These are phyloP conservation scores for Dactylonectria estremocensis DNA, from an alignment of 2,329 filamentous ascomycete species.

Conservation along the genomic window DNA sequence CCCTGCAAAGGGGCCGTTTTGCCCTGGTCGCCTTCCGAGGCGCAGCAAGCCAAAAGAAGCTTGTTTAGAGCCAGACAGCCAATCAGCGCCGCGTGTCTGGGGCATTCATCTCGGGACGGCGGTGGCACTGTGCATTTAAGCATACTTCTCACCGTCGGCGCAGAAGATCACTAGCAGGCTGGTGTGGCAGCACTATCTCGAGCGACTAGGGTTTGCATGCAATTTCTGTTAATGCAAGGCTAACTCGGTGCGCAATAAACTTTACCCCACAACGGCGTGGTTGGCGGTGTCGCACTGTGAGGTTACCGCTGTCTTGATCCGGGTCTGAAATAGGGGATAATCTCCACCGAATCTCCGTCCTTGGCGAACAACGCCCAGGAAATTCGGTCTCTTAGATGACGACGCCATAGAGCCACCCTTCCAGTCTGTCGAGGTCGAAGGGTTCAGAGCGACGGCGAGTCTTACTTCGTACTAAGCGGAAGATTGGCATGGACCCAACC, in stretches of 20 bases:
- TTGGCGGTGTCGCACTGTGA: conserved; percentile 35
- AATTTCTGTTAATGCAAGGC: conserved; percentile 24
- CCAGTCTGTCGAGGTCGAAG: neutral
- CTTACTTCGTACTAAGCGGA: too few species aligned
- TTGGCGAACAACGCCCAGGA: conserved; percentile 25
- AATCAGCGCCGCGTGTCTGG: conserved; percentile 36
- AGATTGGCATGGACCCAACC: conserved; percentile 37
- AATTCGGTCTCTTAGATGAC: conserved; percentile 16
- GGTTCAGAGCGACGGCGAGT: neutral
- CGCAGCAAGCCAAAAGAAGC: conserved; percentile 46
- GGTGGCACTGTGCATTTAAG: conserved; percentile 44
- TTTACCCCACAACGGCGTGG: conserved; percentile 1
- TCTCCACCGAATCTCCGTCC: conserved; percentile 47
- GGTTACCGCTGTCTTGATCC: conserved; percentile 20
- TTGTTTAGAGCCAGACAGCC: conserved; percentile 43
- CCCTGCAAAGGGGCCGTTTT: conserved; percentile 13
- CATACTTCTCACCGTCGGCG: conserved; percentile 35
- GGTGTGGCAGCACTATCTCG: neutral
- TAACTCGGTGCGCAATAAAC: neutral
- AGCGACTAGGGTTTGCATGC: neutral
- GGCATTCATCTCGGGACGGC: conserved; percentile 47
- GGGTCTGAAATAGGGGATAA: conserved; percentile 44
- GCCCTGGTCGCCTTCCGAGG: conserved; percentile 30
- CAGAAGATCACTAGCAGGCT: conserved; percentile 2
- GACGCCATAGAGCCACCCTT: conserved; percentile 25